A percentile compares a stretch with the other conserved stretches of the same genome.
These are phyloP conservation scores for Zychaea mexicana DNA, from an alignment of 371 early-diverging fungal species.

Conservation along the genomic window DNA sequence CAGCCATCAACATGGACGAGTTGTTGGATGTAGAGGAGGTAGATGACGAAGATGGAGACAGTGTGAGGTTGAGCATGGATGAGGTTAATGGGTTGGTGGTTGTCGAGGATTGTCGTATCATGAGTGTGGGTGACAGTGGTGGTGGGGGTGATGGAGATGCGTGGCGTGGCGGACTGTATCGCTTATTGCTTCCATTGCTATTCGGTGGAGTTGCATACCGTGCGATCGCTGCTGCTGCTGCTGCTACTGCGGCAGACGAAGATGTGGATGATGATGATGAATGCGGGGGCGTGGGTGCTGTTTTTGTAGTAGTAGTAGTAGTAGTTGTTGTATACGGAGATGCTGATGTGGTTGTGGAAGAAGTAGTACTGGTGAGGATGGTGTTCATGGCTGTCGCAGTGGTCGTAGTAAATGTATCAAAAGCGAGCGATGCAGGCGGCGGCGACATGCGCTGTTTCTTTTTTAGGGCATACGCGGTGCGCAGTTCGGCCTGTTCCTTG, in stretches of 20 bases:
- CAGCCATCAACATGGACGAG: constrained; percentile 15
- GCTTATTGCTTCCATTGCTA: constrained; percentile 4
- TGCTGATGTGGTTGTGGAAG: background rate
- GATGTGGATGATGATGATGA: background rate
- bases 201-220: constrained; percentile 7
- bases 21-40: constrained; percentile 16
- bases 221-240: background rate
- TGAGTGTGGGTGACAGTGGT: constrained; percentile 14
- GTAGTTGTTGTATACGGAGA: background rate
- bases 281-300: background rate
- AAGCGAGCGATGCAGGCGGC: background rate
- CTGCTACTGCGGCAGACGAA: background rate
- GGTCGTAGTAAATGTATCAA: background rate
- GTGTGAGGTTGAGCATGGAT: constrained; percentile 43
- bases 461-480: constrained; percentile 12
- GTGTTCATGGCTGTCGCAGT: too few species aligned
- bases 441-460: constrained; percentile 9
- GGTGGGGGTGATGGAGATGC: constrained; percentile 10
- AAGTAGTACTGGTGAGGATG: background rate
- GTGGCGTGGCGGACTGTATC: background rate
- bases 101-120: constrained; percentile 8
- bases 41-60: constrained; percentile 38
- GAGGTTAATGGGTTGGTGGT: constrained; percentile 22
- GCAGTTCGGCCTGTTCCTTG: constrained; percentile 42
- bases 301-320: background rate